These are phyloP conservation scores for Yamadazyma scolyti DNA, from an alignment of 805 yeast species.

Conservation along the genomic window DNA sequence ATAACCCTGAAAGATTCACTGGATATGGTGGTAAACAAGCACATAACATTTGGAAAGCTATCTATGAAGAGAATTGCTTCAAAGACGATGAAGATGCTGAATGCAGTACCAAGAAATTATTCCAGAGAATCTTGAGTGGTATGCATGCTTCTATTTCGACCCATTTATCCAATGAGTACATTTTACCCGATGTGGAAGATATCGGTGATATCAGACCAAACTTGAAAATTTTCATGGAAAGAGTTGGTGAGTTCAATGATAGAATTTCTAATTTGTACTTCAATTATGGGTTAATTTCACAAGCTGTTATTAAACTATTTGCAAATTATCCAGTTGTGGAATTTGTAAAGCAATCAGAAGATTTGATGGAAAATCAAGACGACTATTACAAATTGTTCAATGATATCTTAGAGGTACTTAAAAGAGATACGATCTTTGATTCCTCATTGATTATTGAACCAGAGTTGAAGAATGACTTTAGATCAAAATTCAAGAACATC, in stretches of 20 bases:
- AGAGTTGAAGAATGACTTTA: slow-evolving; percentile 77
- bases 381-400: slow-evolving; percentile 22
- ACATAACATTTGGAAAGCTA: slow-evolving; percentile 87
- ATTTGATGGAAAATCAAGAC: slow-evolving; percentile 45
- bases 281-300: slow-evolving; percentile 83
- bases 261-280: slow-evolving; percentile 86
- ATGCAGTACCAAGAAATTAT: slow-evolving; percentile 74
- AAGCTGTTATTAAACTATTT: slow-evolving; percentile 65
- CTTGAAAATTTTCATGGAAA: slow-evolving; percentile 72
- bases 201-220: slow-evolving; percentile 77
- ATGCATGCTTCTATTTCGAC: slow-evolving; percentile 95
- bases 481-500: slow-evolving; percentile 81
- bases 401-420: slow-evolving; percentile 19
- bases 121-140: slow-evolving; percentile 84
- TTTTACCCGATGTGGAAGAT: slow-evolving; percentile 38
- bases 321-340: slow-evolving; percentile 20
- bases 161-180: slow-evolving; percentile 81
- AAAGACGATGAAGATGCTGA: slow-evolving; percentile 25
- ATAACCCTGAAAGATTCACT: slow-evolving; percentile 93
- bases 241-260: slow-evolving; percentile 89
- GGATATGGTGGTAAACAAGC: slow-evolving; percentile 95
- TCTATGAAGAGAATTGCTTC: slow-evolving; percentile 90
- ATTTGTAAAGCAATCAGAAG: slow-evolving; percentile 28
- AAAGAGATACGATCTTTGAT: slow-evolving; percentile 42
- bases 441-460: slow-evolving; percentile 43